Conservation (phyloP, 2,329 filamentous ascomycete genomes). For the Alternaria sp. region DNA sequence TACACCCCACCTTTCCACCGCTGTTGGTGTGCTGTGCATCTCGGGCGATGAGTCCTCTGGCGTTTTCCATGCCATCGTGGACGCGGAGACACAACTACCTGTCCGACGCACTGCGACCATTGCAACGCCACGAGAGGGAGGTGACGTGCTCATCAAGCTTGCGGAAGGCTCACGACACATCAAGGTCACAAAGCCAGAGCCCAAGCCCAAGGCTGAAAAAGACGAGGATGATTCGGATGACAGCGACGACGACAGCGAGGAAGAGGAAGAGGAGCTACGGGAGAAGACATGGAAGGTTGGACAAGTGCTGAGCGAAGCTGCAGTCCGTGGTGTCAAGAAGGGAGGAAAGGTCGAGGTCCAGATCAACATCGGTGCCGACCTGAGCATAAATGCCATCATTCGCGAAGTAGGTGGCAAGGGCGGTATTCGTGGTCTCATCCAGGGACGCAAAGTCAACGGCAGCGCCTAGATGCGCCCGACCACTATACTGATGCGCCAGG, state of each 20-base stretch:
- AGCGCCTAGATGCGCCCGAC: constrained; percentile 27
- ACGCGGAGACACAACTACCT: constrained; percentile 86
- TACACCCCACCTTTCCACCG: constrained; percentile 85
- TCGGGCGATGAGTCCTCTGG: constrained; percentile 66
- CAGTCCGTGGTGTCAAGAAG: constrained; percentile 83
- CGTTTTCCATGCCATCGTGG: constrained; percentile 80
- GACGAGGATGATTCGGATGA: constrained; percentile 66
- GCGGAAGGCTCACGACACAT: constrained; percentile 90
- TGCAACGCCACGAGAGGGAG: constrained; percentile 76
- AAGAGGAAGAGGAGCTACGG: constrained; percentile 85
- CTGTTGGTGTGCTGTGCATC: constrained; percentile 82
- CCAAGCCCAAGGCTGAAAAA: constrained; percentile 73
- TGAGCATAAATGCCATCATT: constrained; percentile 79
- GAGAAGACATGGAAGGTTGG: constrained; percentile 94
- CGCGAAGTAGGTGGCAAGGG: constrained; percentile 88
- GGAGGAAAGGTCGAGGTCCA: constrained; percentile 91
- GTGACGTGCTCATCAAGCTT: constrained; percentile 86
- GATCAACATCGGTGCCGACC: constrained; percentile 82
- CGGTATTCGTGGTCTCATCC: constrained; percentile 56
- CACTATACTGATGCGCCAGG: not conserved
- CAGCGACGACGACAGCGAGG: constrained; percentile 65
- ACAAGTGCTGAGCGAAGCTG: constrained; percentile 81
- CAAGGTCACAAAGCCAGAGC: constrained; percentile 88
- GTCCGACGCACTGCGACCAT: constrained; percentile 85
- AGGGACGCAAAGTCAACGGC: constrained; percentile 39